Percentiles rank a stretch among this genome's conserved stretches.
phyloP scores from a whole-genome alignment of 345 rosid species.

The Turritis glabra region DNA sequence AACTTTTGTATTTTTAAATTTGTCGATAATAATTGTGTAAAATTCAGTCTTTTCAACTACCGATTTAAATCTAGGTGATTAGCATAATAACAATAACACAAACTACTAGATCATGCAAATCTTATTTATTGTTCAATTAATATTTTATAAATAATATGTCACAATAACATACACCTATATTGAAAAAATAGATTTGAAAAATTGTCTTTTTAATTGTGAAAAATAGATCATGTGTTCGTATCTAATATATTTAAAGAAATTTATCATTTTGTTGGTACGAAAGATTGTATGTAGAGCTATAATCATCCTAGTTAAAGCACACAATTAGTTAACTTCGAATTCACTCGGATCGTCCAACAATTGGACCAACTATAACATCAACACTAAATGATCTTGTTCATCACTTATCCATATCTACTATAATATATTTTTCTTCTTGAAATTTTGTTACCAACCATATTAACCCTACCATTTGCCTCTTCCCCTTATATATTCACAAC shows the following conservation, averaged over 20 bases:
- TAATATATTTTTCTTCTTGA: neutral
- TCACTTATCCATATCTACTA: conserved; percentile 2
- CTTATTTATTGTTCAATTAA: no score
- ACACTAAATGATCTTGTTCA: conserved; percentile 12
- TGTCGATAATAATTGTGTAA: no score
- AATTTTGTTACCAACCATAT: conserved; percentile 31
- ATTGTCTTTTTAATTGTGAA: no score
- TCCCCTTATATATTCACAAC: conserved; percentile 24
- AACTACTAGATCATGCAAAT: no score
- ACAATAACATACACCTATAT: no score
- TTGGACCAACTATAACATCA: conserved; percentile 34
- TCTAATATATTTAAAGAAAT: neutral
- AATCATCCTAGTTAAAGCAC: conserved; percentile 11
- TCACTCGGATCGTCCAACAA: conserved; percentile 34
- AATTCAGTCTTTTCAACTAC: no score
- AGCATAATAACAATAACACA: no score
- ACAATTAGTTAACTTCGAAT: conserved; percentile 34
- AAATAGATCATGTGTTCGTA: neutral
- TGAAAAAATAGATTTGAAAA: no score
- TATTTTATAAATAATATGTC: no score
- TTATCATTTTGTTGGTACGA: conserved; percentile 2
- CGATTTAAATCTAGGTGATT: no score
- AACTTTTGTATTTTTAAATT: no score
- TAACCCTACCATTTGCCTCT: conserved; percentile 25
- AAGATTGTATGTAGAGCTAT: neutral